These are phyloP conservation scores for Fomitiporia mediterranea DNA, from an alignment of 1,284 basidiomycete genomes.

Conservation along the genomic window DNA sequence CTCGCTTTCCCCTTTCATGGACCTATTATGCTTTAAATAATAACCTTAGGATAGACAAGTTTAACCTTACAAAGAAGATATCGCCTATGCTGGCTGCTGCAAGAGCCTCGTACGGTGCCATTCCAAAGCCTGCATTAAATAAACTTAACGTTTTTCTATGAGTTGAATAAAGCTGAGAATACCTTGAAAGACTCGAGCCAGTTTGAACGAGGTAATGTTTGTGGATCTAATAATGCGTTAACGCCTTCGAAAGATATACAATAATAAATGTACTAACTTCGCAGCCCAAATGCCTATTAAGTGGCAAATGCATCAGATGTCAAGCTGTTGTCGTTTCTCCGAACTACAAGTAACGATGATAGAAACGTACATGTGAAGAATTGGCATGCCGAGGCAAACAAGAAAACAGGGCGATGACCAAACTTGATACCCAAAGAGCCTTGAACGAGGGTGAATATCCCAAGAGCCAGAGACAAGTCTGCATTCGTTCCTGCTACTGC, in stretches of 20 bases:
- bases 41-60: neutral
- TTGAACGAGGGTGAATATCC: conserved; percentile 14
- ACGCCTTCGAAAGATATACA: neutral
- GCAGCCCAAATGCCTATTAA: conserved; percentile 6
- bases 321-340: no score
- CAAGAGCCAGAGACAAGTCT: conserved; percentile 10
- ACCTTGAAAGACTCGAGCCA: conserved; percentile 17
- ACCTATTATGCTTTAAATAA: no score
- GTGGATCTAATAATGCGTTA: neutral
- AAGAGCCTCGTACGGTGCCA: conserved; percentile 15
- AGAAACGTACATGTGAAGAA: conserved; percentile 8
- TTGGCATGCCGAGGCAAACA: conserved; percentile 11
- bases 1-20: conserved; percentile 14
- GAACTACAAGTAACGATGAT: no score
- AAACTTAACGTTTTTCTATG: no score
- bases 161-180: no score
- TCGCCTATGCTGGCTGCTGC: conserved; percentile 16
- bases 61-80: neutral
- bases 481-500: conserved; percentile 9
- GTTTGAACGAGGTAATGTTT: conserved; percentile 14
- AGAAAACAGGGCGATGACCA: conserved; percentile 13
- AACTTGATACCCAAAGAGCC: conserved; percentile 13
- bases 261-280: neutral
- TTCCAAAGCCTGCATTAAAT: neutral
- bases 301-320: no score